phyloP scores from a whole-genome alignment of 768 basidiomycete species.

The Sporobolomyces roseus region DNA sequence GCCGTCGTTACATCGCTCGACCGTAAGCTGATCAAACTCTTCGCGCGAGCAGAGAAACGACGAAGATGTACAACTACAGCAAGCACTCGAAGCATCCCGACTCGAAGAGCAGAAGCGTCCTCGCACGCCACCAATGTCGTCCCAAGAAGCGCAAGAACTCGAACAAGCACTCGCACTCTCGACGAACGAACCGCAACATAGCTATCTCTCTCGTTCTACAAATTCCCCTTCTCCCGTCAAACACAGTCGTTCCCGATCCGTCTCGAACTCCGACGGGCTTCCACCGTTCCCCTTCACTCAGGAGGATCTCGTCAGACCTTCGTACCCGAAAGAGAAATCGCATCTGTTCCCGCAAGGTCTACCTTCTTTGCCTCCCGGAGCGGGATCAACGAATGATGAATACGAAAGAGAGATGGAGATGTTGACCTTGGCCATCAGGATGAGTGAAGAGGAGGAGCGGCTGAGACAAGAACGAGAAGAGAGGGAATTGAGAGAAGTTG shows the following conservation, averaged over 20 bases:
- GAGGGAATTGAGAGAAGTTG: background rate
- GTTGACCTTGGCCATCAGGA: slow-evolving; percentile 31
- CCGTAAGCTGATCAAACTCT: too few species aligned
- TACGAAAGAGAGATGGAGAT: slow-evolving; percentile 32
- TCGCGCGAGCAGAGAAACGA: background rate
- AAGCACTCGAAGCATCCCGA: slow-evolving; percentile 5
- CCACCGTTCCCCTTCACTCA: slow-evolving; percentile 15
- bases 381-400: slow-evolving; percentile 19
- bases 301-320: slow-evolving; percentile 6
- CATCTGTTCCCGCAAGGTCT: slow-evolving; percentile 6
- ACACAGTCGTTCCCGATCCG: background rate
- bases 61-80: background rate
- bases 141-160: background rate
- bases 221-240: slow-evolving; percentile 2
- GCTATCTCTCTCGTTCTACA: background rate
- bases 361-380: slow-evolving; percentile 30
- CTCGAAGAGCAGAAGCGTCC: background rate
- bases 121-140: background rate
- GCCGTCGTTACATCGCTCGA: background rate
- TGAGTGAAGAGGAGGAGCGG: slow-evolving; percentile 32
- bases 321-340: slow-evolving; percentile 18
- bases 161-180: slow-evolving; percentile 2
- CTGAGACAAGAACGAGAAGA: slow-evolving; percentile 14
- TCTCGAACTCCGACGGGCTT: slow-evolving; percentile 1
- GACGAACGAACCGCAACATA: background rate